Evolutionary conservation across 306 rosid genomes (phyloP).

Genomic region (Citrullus amarus): DNA sequence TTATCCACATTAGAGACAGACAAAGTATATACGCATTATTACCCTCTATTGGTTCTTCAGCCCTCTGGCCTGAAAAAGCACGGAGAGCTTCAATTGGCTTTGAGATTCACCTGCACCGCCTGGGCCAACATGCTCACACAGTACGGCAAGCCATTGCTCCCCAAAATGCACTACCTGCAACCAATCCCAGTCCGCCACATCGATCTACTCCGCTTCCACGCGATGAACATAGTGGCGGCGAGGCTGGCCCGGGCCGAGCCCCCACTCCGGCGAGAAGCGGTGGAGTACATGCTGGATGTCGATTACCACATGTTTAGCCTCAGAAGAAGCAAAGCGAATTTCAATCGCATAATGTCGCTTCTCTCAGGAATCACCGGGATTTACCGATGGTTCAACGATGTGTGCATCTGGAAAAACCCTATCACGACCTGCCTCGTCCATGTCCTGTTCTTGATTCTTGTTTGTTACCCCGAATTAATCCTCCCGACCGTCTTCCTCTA

Average conservation of each 20-base stretch:
- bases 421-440: slow-evolving; percentile 76
- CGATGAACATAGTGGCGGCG: slow-evolving; percentile 73
- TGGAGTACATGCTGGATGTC: slow-evolving; percentile 89
- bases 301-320: slow-evolving; percentile 81
- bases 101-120: slow-evolving; percentile 79
- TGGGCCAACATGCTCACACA: slow-evolving; percentile 78
- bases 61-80: slow-evolving; percentile 62
- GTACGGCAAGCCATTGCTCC: slow-evolving; percentile 74
- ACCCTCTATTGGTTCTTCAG: slow-evolving; percentile 68
- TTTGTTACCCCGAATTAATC: slow-evolving; percentile 81
- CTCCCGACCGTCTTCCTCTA: slow-evolving; percentile 77
- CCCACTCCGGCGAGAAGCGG: slow-evolving; percentile 70
- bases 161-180: slow-evolving; percentile 81
- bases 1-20: slow-evolving; percentile 77
- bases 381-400: slow-evolving; percentile 57
- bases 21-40: slow-evolving; percentile 69
- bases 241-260: slow-evolving; percentile 71
- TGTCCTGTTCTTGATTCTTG: slow-evolving; percentile 57
- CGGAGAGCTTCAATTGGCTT: slow-evolving; percentile 87
- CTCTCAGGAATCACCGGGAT: slow-evolving; percentile 41
- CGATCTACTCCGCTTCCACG: slow-evolving; percentile 78
- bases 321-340: slow-evolving; percentile 89
- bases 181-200: slow-evolving; percentile 61
- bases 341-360: slow-evolving; percentile 59
- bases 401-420: slow-evolving; percentile 85